Percentiles rank a stretch among this genome's conserved stretches.
phyloP scores from a whole-genome alignment of 148 eudicot genomes.

The Oxyria digyna region DNA sequence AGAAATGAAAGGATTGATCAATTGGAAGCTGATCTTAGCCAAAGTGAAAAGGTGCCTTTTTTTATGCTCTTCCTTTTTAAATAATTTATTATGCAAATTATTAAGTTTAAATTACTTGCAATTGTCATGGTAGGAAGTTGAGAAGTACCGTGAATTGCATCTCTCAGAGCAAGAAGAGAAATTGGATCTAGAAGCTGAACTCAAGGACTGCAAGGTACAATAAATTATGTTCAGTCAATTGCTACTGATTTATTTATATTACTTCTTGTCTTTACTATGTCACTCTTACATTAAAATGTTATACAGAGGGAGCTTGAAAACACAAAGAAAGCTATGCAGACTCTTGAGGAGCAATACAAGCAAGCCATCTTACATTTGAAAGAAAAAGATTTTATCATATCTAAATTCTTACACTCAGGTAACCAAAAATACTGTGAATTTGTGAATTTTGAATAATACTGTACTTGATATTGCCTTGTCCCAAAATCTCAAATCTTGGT shows the following conservation, averaged over 20 bases:
- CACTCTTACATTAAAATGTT: background rate
- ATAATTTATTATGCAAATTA: background rate
- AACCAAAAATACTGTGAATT: background rate
- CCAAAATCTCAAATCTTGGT: background rate
- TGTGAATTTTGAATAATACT: background rate
- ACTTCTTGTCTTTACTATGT: background rate
- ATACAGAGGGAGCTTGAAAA: conserved; percentile 45
- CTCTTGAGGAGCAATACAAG: conserved; percentile 48
- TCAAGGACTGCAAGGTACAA: conserved; percentile 62
- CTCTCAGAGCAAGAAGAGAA: conserved; percentile 63
- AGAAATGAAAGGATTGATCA: conserved; percentile 64
- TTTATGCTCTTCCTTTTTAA: background rate
- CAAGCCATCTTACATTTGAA: conserved; percentile 30
- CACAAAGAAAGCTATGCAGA: conserved; percentile 33
- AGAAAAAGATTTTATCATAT: conserved; percentile 55
- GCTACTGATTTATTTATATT: background rate
- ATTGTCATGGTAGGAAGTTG: conserved; percentile 42
- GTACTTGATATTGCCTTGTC: background rate
- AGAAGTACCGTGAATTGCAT: conserved; percentile 50
- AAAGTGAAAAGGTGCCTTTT: conserved; percentile 40
- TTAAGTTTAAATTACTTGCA: conserved; percentile 4
- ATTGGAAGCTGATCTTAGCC: conserved; percentile 58
- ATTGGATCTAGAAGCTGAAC: conserved; percentile 43
- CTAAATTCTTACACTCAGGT: conserved; percentile 59
- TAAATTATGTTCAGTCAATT: background rate